A percentile compares a stretch with the other conserved stretches of the same genome.
phyloP scores from a whole-genome alignment of 345 rosid genomes.

The Cardamine occulta region DNA sequence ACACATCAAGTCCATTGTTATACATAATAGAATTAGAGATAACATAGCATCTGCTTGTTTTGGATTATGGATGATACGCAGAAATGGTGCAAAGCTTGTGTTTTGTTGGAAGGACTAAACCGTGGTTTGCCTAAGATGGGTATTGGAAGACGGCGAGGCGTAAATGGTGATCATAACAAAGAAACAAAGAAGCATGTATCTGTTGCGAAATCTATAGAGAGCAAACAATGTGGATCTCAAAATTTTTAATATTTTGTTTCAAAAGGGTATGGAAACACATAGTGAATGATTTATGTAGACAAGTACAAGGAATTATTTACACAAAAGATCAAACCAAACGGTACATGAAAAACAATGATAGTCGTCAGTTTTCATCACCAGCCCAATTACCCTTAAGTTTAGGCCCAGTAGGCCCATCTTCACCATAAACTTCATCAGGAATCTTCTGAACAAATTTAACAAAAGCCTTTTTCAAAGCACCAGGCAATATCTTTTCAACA shows the following conservation, averaged over 20 bases:
- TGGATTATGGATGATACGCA: slow-evolving; percentile 32
- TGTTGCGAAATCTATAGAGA: slow-evolving; percentile 53
- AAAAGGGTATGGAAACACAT: neutral
- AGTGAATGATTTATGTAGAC: neutral
- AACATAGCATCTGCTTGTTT: neutral
- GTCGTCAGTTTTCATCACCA: slow-evolving; percentile 60
- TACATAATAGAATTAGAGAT: neutral
- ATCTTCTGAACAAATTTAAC: slow-evolving; percentile 50
- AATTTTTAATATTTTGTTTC: slow-evolving; percentile 52
- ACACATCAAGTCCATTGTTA: neutral
- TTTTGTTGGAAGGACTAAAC: slow-evolving; percentile 86
- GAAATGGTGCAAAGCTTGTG: slow-evolving; percentile 99
- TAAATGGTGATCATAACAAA: slow-evolving; percentile 46
- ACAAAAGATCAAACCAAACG: slow-evolving; percentile 21
- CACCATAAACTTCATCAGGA: slow-evolving; percentile 65
- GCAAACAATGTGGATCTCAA: slow-evolving; percentile 81
- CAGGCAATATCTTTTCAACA: slow-evolving; percentile 54
- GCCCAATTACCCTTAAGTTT: slow-evolving; percentile 66
- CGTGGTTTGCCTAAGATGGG: slow-evolving; percentile 90
- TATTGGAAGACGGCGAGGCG: slow-evolving; percentile 64
- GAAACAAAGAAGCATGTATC: slow-evolving; percentile 48
- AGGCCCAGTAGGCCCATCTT: slow-evolving; percentile 93
- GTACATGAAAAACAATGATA: neutral
- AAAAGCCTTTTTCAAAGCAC: slow-evolving; percentile 56
- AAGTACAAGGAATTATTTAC: neutral